Percentiles rank a stretch among this genome's conserved stretches.
These are phyloP conservation scores for Monsonia emarginata DNA, from an alignment of 441 rosid genomes.

Conservation along the genomic window DNA sequence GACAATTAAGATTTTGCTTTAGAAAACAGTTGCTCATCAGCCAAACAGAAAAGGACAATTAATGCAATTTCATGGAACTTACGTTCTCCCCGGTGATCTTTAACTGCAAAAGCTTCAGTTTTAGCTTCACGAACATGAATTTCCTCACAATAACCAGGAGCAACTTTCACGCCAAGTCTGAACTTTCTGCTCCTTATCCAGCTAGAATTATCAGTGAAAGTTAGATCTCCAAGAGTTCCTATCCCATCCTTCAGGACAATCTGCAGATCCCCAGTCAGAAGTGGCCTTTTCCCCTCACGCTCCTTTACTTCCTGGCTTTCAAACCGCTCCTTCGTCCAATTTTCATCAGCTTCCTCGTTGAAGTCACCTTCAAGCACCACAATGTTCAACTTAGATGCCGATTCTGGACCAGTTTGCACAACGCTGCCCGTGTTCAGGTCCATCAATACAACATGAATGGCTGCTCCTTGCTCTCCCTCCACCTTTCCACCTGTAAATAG, in stretches of 20 bases:
- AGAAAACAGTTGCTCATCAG: neutral
- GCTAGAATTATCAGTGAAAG: constrained; percentile 93
- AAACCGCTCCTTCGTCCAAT: constrained; percentile 81
- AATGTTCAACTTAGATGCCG: constrained; percentile 62
- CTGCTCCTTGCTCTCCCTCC: constrained; percentile 98
- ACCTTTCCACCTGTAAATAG: constrained; percentile 96
- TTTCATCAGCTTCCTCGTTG: constrained; percentile 79
- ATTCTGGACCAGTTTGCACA: constrained; percentile 69
- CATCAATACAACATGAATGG: constrained; percentile 70
- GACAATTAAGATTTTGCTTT: too few species aligned
- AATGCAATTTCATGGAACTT: constrained; percentile 18
- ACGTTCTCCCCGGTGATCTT: constrained; percentile 98
- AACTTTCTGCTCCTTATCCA: constrained; percentile 98
- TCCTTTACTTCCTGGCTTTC: constrained; percentile 92
- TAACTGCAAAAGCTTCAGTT: constrained; percentile 93
- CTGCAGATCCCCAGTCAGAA: constrained; percentile 76
- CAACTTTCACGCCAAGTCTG: constrained; percentile 79
- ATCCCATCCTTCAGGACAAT: constrained; percentile 91
- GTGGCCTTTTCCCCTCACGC: constrained; percentile 95
- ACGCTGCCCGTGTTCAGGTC: constrained; percentile 59
- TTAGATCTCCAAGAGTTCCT: constrained; percentile 82
- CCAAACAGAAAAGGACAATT: neutral
- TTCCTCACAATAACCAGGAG: constrained; percentile 63
- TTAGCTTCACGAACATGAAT: constrained; percentile 84
- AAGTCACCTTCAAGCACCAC: constrained; percentile 97